A percentile compares a stretch with the other conserved stretches of the same genome.
Evolutionary conservation across 306 rosid species (phyloP).

Genomic region (Prunus salicina): DNA sequence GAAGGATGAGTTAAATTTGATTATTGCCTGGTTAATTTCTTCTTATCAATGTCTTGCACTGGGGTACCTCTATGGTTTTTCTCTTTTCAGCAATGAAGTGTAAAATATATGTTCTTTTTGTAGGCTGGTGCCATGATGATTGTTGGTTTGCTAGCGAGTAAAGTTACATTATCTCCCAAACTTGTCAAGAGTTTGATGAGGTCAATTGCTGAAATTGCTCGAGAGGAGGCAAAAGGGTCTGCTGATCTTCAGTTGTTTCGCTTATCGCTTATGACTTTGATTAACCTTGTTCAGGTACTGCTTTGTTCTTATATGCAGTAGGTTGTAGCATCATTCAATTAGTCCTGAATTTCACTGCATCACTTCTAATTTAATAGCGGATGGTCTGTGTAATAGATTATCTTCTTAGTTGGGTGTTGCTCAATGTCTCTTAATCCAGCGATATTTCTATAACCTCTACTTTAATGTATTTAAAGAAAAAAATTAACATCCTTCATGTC

Average conservation of each 20-base stretch:
- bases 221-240: constrained; percentile 51
- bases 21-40: not conserved
- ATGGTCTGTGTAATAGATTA: not conserved
- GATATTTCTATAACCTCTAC: not conserved
- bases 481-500: not conserved
- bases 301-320: constrained; percentile 1
- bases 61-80: not conserved
- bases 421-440: not conserved
- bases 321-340: not conserved
- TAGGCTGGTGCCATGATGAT: constrained; percentile 96
- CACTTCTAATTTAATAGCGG: not conserved
- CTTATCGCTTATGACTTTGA: constrained; percentile 69
- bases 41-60: not conserved
- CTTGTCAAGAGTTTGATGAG: constrained; percentile 72
- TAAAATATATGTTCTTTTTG: constrained; percentile 13
- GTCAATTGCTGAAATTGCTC: constrained; percentile 67
- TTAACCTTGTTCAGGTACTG: constrained; percentile 85
- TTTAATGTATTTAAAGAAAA: not conserved
- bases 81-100: not conserved
- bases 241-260: constrained; percentile 73
- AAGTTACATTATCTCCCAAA: constrained; percentile 66
- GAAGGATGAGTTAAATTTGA: not conserved
- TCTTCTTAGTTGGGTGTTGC: not conserved
- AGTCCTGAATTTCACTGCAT: not conserved
- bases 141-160: constrained; percentile 72